Percentiles rank a stretch among this genome's conserved stretches.
phyloP scores from a whole-genome alignment of 768 basidiomycete genomes.

The Tephrocybe sp. region DNA sequence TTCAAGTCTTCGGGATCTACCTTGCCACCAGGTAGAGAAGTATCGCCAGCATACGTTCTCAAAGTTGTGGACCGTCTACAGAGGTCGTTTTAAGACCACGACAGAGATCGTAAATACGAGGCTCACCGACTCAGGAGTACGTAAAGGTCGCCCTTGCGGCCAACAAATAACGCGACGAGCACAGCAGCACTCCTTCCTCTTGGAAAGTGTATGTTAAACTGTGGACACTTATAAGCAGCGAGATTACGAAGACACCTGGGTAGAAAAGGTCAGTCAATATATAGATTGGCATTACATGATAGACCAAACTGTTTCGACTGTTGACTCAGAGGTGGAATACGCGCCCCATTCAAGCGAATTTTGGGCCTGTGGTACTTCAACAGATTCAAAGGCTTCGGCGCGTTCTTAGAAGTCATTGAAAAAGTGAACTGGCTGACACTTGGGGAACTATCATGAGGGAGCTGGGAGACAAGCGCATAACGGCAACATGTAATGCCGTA shows the following conservation, averaged over 20 bases:
- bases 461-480: neutral
- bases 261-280: neutral
- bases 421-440: neutral
- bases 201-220: slow-evolving; percentile 44
- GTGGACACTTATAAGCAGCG: slow-evolving; percentile 45
- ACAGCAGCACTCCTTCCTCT: slow-evolving; percentile 70
- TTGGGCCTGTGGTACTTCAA: slow-evolving; percentile 50
- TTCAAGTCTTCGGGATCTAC: slow-evolving; percentile 66
- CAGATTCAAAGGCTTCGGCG: slow-evolving; percentile 34
- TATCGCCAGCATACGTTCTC: slow-evolving; percentile 82
- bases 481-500: too few relatives aligned
- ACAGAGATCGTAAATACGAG: neutral
- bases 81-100: too few relatives aligned
- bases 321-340: slow-evolving; percentile 46
- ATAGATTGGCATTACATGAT: neutral
- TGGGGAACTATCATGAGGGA: neutral
- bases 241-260: slow-evolving; percentile 60
- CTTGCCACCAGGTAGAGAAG: slow-evolving; percentile 85
- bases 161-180: slow-evolving; percentile 83
- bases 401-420: slow-evolving; percentile 19
- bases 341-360: slow-evolving; percentile 35
- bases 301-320: slow-evolving; percentile 48
- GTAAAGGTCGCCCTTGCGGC: slow-evolving; percentile 79
- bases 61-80: slow-evolving; percentile 71
- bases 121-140: slow-evolving; percentile 80